These are phyloP conservation scores for Warburgia ugandensis DNA, from an alignment of 164 flowering plant genomes.

Conservation along the genomic window DNA sequence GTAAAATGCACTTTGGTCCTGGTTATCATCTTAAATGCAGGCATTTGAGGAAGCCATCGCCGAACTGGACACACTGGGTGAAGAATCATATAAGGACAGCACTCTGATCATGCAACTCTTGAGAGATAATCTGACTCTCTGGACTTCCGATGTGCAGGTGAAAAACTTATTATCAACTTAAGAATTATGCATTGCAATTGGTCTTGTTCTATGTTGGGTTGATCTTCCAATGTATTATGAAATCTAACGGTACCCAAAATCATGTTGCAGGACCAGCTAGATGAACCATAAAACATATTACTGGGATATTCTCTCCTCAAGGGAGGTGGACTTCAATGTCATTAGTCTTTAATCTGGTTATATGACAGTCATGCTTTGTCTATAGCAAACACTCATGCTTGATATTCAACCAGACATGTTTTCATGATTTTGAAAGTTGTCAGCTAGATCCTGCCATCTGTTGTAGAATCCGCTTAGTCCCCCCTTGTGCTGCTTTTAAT, in stretches of 20 bases:
- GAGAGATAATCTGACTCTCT: slow-evolving; percentile 76
- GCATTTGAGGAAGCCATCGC: slow-evolving; percentile 66
- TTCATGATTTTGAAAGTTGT: neutral
- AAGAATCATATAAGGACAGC: slow-evolving; percentile 64
- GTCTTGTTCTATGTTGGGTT: no score
- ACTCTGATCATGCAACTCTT: slow-evolving; percentile 83
- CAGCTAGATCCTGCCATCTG: slow-evolving; percentile 48
- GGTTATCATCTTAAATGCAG: slow-evolving; percentile 17
- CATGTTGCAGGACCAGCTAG: slow-evolving; percentile 59
- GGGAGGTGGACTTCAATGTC: slow-evolving; percentile 32
- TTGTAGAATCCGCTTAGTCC: neutral
- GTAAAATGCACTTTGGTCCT: no score
- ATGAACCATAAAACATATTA: slow-evolving; percentile 45
- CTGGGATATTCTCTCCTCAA: slow-evolving; percentile 22
- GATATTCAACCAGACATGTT: neutral
- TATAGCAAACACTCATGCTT: neutral
- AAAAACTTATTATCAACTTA: neutral
- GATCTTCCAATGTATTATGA: no score
- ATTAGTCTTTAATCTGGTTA: neutral
- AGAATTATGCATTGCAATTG: no score
- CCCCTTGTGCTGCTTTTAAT: slow-evolving; percentile 13
- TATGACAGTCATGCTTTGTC: neutral
- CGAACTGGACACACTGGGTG: slow-evolving; percentile 56
- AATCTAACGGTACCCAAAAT: neutral
- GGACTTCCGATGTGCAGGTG: slow-evolving; percentile 78